Percentiles rank a stretch among this genome's conserved stretches.
Evolutionary conservation across 495 filamentous ascomycete genomes (phyloP).

Genomic region (Penicillium ochrochloron): DNA sequence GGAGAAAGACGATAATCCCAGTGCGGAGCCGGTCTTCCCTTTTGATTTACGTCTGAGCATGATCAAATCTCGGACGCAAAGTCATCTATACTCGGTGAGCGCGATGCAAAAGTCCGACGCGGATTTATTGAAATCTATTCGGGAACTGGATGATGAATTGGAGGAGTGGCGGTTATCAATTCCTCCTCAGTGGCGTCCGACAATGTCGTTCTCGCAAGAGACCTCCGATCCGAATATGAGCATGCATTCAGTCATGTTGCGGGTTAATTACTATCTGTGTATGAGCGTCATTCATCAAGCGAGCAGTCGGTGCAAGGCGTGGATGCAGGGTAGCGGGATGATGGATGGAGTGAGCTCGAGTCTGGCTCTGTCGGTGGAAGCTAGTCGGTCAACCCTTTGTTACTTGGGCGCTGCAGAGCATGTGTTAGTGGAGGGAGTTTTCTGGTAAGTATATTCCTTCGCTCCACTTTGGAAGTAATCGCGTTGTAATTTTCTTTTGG

Average conservation of each 20-base stretch:
- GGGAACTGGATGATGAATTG: constrained; percentile 56
- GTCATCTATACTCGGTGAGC: constrained; percentile 51
- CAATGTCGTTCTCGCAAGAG: constrained; percentile 45
- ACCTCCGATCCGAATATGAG: constrained; percentile 41
- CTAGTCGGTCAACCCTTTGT: constrained; percentile 54
- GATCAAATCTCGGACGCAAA: constrained; percentile 55
- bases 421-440: constrained; percentile 48
- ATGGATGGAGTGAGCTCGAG: constrained; percentile 54
- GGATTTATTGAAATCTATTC: constrained; percentile 56
- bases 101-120: constrained; percentile 55
- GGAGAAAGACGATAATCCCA: constrained; percentile 26
- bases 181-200: constrained; percentile 47
- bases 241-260: constrained; percentile 51
- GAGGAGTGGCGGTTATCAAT: constrained; percentile 55
- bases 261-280: constrained; percentile 57
- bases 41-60: constrained; percentile 54
- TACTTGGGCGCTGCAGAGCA: constrained; percentile 48
- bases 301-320: constrained; percentile 51
- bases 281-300: constrained; percentile 57
- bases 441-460: constrained; percentile 42
- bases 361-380: constrained; percentile 54
- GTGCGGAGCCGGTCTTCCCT: constrained; percentile 46
- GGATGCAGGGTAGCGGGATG: constrained; percentile 41
- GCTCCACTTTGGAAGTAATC: neutral
- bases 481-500: neutral